Evolutionary conservation across 2,329 filamentous ascomycete genomes (phyloP), one percentile per base, ranked within the genome.

Genomic region (Gnomoniopsis sp.): DNA sequence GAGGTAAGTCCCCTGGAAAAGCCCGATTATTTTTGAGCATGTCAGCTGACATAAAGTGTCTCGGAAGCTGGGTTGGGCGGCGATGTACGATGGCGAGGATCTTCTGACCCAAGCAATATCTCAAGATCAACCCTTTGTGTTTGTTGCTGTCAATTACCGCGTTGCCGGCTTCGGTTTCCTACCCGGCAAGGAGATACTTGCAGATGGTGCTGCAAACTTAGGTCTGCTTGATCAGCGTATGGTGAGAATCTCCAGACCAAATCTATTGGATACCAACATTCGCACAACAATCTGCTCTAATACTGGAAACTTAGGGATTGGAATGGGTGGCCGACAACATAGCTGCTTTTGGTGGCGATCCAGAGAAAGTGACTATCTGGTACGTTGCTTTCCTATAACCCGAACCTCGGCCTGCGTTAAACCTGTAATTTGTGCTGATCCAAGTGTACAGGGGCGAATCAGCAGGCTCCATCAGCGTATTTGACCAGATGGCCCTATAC

Each of bases 141-240:
- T 87, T 56, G 89, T 93, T 0, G 82, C 87, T 0, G 84, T 93
- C 67, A 93, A 92, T 74, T 93, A 95, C 72, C 86, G 89, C 1
- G 76, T 90, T 1, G 88, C 83, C 10, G 88, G 85, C 0, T 92
- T 91, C 62, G 90, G 89, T 0, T 92, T 91, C 73, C 67, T 92
- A 68, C 81, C 84, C 0, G 88, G 88, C 8, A 81, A 81, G 56
- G 87, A 91, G 69, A 79, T 91, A 47, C 75, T 87, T 3, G 77
- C 78, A 3, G 88, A 90, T 62, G 88, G 88, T 1, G 80, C 86
- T 2, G 73, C 86, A 2, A 93, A 93, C 67, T 70, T 91, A 3
- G 90, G 89, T 3, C 78, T 90, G 3, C 76, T 89, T 0, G 90
- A 93, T 66, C 89, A 92, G 65, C 79, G 88, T 36, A 78, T 89